Evolutionary conservation across 2,329 filamentous ascomycete genomes (phyloP), one percentile per base, ranked within the genome.

Genomic region (Monosporascus sp.): DNA sequence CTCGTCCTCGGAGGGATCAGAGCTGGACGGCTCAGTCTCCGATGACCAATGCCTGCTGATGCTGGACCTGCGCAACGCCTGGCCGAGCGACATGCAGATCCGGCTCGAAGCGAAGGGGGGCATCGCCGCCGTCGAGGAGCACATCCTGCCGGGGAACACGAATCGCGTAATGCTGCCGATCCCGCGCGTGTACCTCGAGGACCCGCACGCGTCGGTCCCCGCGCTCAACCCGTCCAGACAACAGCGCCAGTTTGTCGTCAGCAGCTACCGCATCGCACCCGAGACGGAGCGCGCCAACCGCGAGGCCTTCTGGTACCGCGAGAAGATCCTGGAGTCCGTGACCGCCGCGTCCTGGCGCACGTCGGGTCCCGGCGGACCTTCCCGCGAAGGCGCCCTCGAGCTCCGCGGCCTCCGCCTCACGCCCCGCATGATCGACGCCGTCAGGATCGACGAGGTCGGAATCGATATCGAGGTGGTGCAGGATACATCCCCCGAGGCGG

Each of bases 241-340:
- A 65, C 82, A 90, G 65, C 82, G 91, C n/a, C 92, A 97, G 65
- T 97, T 96, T 62, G 89, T 97, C 31, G 89, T 96, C 44, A 94
- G 88, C 69, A 82, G 85, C 17, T 85, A 83, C 65, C 89, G 89
- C 62, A 83, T 92, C 52, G 86, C 88, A 0, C 88, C 90, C 0
- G 90, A 94, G 58, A 82, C 81, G 44, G 92, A 97, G 71, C 82
- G 88, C 36, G 81, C 84, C 14, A 87, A 80, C 55, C 80, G 92
- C 49, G 90, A 96, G 71, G 84, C 86, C 0, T 97, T 97, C 68
- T 97, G 92, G 92, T 96, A 90, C 68, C 83, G 91, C 17, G 89
- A 96, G 68, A 84, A 83, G 64, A 79, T 97, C 2, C 78, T 97
- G 3, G 85, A 87, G 54, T 76, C 78, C 42, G 72, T 96, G 9